A percentile compares a stretch with the other conserved stretches of the same genome.
phyloP scores from a whole-genome alignment of 805 yeast genomes.

The Aciculoconidium aculeatum region DNA sequence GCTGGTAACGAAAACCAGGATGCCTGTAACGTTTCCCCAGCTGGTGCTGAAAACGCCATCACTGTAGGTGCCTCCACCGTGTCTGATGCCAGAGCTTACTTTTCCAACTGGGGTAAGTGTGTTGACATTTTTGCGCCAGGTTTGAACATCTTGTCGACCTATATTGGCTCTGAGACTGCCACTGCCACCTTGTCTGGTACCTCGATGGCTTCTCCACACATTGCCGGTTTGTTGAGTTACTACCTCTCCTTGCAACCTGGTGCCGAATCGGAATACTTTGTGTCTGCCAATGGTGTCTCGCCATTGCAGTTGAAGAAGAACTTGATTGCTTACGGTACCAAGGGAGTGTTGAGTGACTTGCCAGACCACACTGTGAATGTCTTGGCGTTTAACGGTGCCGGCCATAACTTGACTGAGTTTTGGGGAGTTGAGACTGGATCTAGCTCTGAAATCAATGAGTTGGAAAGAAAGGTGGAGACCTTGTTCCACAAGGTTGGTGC shows the following conservation, averaged over 20 bases:
- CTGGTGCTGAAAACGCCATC: constrained; percentile 49
- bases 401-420: constrained; percentile 46
- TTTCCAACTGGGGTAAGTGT: constrained; percentile 50
- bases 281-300: constrained; percentile 37
- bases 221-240: constrained; percentile 51
- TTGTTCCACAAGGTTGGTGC: constrained; percentile 16
- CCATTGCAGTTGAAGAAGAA: constrained; percentile 51
- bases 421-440: constrained; percentile 28
- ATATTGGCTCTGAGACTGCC: constrained; percentile 46
- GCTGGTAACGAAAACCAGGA: constrained; percentile 60
- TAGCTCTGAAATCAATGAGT: constrained; percentile 2
- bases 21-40: constrained; percentile 57
- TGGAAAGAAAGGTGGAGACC: constrained; percentile 17
- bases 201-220: constrained; percentile 60
- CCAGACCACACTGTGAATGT: constrained; percentile 48
- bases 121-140: constrained; percentile 54
- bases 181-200: constrained; percentile 54
- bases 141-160: constrained; percentile 49
- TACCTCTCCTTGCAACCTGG: constrained; percentile 52
- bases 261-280: constrained; percentile 41
- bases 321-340: constrained; percentile 47
- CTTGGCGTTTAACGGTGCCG: constrained; percentile 58
- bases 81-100: constrained; percentile 42
- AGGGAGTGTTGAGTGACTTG: constrained; percentile 40
- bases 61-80: constrained; percentile 47